Evolutionary conservation across 108 stramenopile species (phyloP).

Genomic region (Cyclotella atomus): DNA sequence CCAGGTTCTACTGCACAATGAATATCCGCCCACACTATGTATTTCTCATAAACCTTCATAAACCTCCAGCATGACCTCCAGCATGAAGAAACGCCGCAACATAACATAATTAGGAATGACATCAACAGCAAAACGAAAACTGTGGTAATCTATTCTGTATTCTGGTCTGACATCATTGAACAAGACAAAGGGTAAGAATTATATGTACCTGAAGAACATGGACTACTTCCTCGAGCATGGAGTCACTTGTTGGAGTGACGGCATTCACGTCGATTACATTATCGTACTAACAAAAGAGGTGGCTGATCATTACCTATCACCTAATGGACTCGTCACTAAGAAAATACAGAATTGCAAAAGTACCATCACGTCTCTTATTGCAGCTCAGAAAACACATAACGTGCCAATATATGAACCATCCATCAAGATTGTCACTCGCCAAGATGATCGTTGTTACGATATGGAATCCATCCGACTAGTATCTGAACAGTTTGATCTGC

Average conservation of each 20-base stretch:
- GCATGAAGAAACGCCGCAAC: no score
- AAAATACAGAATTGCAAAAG: neutral
- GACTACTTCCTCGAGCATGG: conserved; percentile 35
- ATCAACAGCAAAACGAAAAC: no score
- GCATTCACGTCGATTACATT: neutral
- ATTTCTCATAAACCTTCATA: no score
- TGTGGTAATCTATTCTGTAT: conserved; percentile 28
- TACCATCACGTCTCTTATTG: no score
- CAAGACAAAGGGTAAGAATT: conserved; percentile 20
- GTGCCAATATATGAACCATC: neutral
- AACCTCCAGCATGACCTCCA: no score
- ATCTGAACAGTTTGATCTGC: conserved; percentile 10
- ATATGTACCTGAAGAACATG: conserved; percentile 28
- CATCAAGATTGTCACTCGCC: conserved; percentile 11
- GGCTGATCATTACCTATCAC: neutral
- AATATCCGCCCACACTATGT: no score
- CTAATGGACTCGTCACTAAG: conserved; percentile 3
- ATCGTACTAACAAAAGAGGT: conserved; percentile 19
- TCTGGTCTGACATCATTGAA: conserved; percentile 21
- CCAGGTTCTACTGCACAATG: no score
- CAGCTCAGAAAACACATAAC: neutral
- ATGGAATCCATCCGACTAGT: conserved; percentile 31
- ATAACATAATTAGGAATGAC: no score
- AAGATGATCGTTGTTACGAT: conserved; percentile 30
- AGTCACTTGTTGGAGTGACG: conserved; percentile 13